Conservation (phyloP, 192 early-diverging fungal genomes). For the Chytriomyces sp. region DNA sequence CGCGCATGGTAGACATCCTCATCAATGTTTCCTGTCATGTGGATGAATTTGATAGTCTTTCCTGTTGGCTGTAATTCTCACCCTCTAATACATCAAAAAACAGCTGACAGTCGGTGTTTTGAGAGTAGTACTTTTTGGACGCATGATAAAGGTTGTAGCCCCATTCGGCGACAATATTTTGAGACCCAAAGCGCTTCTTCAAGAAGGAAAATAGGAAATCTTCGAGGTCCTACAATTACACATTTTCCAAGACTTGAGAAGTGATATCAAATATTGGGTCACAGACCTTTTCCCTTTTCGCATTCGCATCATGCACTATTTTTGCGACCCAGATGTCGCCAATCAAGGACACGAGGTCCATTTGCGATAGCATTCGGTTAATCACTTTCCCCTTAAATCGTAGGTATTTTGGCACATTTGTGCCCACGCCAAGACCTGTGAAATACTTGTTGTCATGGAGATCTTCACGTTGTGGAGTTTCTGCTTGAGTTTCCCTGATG, state of each 20-base stretch:
- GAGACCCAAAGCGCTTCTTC: slow-evolving; percentile 60
- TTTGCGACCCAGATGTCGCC: slow-evolving; percentile 63
- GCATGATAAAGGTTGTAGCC: slow-evolving; percentile 52
- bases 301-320: slow-evolving; percentile 43
- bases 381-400: not conserved
- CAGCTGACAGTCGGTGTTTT: slow-evolving; percentile 39
- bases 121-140: not conserved
- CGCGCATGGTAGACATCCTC: slow-evolving; percentile 50
- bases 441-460: too few relatives aligned
- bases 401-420: slow-evolving; percentile 20
- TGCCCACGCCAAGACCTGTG: slow-evolving; percentile 1
- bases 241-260: slow-evolving; percentile 16
- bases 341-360: slow-evolving; percentile 43
- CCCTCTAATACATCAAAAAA: slow-evolving; percentile 48
- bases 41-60: not conserved
- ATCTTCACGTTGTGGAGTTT: too few relatives aligned
- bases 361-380: slow-evolving; percentile 47
- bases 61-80: slow-evolving; percentile 2
- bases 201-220: slow-evolving; percentile 60
- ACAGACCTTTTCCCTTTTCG: slow-evolving; percentile 15
- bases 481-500: too few relatives aligned
- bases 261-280: not conserved
- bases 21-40: slow-evolving; percentile 25
- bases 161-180: slow-evolving; percentile 62
- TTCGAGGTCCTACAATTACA: slow-evolving; percentile 37